Evolutionary conservation across 2,329 filamentous ascomycete species (phyloP).

Genomic region (Botryosphaeria agaves): DNA sequence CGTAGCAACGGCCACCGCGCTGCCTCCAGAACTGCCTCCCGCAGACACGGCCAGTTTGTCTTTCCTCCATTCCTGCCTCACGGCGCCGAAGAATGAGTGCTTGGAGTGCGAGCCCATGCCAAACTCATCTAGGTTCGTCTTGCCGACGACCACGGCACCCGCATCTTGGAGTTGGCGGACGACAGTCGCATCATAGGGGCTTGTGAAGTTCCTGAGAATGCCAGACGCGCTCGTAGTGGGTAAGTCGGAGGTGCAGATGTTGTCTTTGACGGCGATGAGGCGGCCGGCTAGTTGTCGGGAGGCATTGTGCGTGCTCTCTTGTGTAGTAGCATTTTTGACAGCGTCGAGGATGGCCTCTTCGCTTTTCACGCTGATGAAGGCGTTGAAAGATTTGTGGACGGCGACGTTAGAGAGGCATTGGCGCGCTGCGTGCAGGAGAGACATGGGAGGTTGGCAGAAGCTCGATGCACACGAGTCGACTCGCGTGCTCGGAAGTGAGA

Average conservation of each 20-base stretch:
- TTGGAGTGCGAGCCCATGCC: constrained; percentile 80
- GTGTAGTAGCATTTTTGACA: constrained; percentile 8
- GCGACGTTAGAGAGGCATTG: constrained; percentile 16
- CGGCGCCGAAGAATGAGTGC: constrained; percentile 49
- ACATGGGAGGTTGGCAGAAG: constrained; percentile 15
- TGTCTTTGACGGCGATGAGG: constrained; percentile 31
- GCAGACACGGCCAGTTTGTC: constrained; percentile 36
- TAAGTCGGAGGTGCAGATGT: constrained; percentile 26
- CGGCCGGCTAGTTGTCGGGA: constrained; percentile 12
- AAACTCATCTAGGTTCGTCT: constrained; percentile 92
- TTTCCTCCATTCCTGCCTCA: constrained; percentile 32
- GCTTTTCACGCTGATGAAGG: constrained; percentile 15
- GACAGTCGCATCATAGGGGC: constrained; percentile 71
- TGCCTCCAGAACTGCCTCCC: constrained; percentile 86
- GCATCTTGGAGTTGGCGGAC: constrained; percentile 46
- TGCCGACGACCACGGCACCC: constrained; percentile 50
- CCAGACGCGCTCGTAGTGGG: constrained; percentile 68
- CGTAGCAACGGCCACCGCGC: constrained; percentile 63
- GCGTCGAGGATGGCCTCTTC: constrained; percentile 9
- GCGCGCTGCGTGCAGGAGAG: constrained; percentile 18
- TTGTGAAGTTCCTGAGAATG: constrained; percentile 49
- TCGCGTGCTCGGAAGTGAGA: too few species aligned
- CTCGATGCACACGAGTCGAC: too few species aligned
- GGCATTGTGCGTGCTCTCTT: not conserved
- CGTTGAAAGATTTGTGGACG: constrained; percentile 17